Evolutionary conservation across 1,139 yeast species (phyloP), one percentile per base, ranked within the genome.

Genomic region (Pichia sp.): DNA sequence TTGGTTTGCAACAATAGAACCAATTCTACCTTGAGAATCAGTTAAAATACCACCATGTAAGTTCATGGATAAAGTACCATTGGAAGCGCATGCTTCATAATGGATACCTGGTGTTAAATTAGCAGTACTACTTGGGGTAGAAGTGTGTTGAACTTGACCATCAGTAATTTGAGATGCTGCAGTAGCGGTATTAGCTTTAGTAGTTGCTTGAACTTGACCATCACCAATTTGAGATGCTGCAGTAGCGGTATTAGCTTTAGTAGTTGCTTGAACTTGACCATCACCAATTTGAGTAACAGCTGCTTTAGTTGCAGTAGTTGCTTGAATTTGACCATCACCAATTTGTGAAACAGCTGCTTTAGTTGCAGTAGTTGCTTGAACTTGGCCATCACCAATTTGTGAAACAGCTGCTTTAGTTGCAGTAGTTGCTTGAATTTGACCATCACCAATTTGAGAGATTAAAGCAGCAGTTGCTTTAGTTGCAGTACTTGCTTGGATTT

Each of bases 1-100:
- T 73, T 84, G 79, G 82, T 83, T 83, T 55, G 90, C 85, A 61
- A 84, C 92, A 68, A 84, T 83, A 52, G 89, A 79, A 64, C 92
- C 92, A 58, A 84, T 71, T 79, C 92, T 81, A 53, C 87, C 87
- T 51, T 70, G 58, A 47, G 76, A 64, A 64, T 84, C 92, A 41
- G 73, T 76, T 67, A 84, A 74, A 54, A 80, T 62, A 59, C 79
- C 71, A 45, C 64, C 74, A 45, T 72, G 65, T 63, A 84, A 76
- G 35, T 71, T 69, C 75, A 84, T 70, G 47, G 80, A 64, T 63
- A 83, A 74, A 48, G 86, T 72, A 59, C 74, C 72, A 43, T 65
- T 64, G 53, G 75, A 65, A 51, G 67, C 64, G 67, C 90, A 83
- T 38, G 87, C 70, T 47, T 67, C 69, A 40, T 69, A 69, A 57